Evolutionary conservation across 768 basidiomycete species (phyloP).

Genomic region (Hygrocybe coccinea): DNA sequence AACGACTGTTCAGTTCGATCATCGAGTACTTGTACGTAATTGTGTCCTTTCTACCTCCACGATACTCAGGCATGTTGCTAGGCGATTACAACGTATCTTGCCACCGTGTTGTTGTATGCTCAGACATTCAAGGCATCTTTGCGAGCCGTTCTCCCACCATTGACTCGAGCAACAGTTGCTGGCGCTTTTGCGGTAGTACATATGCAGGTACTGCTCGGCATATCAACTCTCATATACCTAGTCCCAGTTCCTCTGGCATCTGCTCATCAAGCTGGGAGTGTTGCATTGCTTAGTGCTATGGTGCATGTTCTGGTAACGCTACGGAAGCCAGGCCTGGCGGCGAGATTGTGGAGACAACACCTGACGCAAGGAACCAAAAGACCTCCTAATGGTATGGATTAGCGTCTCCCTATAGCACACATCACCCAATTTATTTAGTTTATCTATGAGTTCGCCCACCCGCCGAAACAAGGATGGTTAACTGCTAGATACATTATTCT

Average conservation of each 20-base stretch:
- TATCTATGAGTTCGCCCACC: background rate
- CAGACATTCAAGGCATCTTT: constrained; percentile 53
- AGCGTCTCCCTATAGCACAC: background rate
- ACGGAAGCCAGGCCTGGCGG: constrained; percentile 62
- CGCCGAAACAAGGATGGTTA: background rate
- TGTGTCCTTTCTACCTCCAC: background rate
- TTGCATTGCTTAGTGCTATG: constrained; percentile 78
- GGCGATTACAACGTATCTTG: constrained; percentile 82
- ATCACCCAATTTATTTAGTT: constrained; percentile 11
- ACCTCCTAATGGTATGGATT: background rate
- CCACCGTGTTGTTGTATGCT: constrained; percentile 59
- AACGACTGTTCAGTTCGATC: constrained; percentile 95
- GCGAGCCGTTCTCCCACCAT: constrained; percentile 60
- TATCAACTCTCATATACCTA: constrained; percentile 80
- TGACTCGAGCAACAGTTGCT: constrained; percentile 47
- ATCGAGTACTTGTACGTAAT: constrained; percentile 69
- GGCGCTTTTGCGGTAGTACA: constrained; percentile 77
- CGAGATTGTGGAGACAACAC: constrained; percentile 51
- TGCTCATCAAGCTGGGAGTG: constrained; percentile 92
- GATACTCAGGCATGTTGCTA: constrained; percentile 24
- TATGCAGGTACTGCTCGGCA: constrained; percentile 65
- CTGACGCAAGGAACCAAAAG: constrained; percentile 3
- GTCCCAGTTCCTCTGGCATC: constrained; percentile 92
- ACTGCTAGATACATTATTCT: constrained; percentile 35
- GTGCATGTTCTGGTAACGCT: constrained; percentile 70